phyloP scores from a whole-genome alignment of 1,284 basidiomycete species.

The Leccinum subatratum region DNA sequence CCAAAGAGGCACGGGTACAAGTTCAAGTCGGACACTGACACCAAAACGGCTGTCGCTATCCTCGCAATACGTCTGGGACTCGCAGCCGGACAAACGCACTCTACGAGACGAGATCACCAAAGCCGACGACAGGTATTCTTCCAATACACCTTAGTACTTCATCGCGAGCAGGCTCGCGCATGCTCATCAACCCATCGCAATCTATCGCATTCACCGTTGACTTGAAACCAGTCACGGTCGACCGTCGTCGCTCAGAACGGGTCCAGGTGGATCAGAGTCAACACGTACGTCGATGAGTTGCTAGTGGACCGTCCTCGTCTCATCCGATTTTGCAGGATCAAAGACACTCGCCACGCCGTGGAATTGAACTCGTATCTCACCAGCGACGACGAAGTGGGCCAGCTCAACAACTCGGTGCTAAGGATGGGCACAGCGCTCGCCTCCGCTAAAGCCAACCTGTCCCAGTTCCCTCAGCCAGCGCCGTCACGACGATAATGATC shows the following conservation, averaged over 20 bases:
- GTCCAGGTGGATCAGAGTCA: constrained; percentile 72
- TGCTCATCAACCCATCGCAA: too few relatives aligned
- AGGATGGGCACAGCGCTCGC: constrained; percentile 57
- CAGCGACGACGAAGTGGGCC: constrained; percentile 53
- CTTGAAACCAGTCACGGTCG: constrained; percentile 54
- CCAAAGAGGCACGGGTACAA: too few relatives aligned
- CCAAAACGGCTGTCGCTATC: too few relatives aligned
- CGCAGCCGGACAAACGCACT: too few relatives aligned
- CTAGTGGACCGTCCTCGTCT: not conserved
- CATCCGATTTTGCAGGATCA: constrained; percentile 47
- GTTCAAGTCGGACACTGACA: too few relatives aligned
- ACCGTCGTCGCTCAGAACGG: constrained; percentile 73
- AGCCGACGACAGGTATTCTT: too few relatives aligned
- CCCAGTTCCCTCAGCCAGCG: constrained; percentile 13
- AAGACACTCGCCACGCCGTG: constrained; percentile 66
- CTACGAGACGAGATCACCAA: too few relatives aligned
- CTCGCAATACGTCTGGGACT: too few relatives aligned
- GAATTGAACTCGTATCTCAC: constrained; percentile 79
- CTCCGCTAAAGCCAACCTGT: constrained; percentile 57
- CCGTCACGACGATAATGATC: not conserved
- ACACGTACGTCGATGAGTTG: constrained; percentile 60
- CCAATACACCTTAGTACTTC: constrained; percentile 15
- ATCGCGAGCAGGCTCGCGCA: constrained; percentile 14
- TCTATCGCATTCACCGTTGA: too few relatives aligned
- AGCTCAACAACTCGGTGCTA: constrained; percentile 69